phyloP scores from a whole-genome alignment of 1,284 basidiomycete species.

The Naganishia cerealis region DNA sequence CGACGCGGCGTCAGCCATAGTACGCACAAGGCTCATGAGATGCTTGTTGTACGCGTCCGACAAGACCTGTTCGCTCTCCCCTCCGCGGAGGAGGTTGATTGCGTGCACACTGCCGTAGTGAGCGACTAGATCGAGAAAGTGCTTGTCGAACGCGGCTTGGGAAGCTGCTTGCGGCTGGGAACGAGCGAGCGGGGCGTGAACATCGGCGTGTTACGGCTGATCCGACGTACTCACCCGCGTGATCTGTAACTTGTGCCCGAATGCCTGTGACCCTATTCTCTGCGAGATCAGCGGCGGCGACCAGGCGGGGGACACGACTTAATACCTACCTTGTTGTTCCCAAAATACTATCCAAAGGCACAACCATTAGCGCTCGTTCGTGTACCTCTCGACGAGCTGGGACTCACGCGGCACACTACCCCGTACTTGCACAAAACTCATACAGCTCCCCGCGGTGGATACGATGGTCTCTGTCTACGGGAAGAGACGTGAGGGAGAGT shows the following conservation, averaged over 20 bases:
- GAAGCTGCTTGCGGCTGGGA: slow-evolving; percentile 83
- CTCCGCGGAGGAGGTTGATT: slow-evolving; percentile 82
- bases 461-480: slow-evolving; percentile 84
- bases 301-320: neutral
- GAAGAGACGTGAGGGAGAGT: neutral
- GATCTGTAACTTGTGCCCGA: slow-evolving; percentile 86
- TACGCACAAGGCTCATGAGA: slow-evolving; percentile 59
- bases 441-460: slow-evolving; percentile 75
- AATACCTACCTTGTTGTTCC: slow-evolving; percentile 78
- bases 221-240: slow-evolving; percentile 52
- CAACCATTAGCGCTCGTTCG: neutral
- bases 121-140: slow-evolving; percentile 80
- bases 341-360: slow-evolving; percentile 71
- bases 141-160: slow-evolving; percentile 91
- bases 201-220: slow-evolving; percentile 31
- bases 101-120: slow-evolving; percentile 78
- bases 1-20: slow-evolving; percentile 41
- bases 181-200: slow-evolving; percentile 51
- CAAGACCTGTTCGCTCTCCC: slow-evolving; percentile 86
- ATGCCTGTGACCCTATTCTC: slow-evolving; percentile 64
- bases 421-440: slow-evolving; percentile 88
- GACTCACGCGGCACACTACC: slow-evolving; percentile 85
- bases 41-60: slow-evolving; percentile 79
- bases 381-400: neutral
- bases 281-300: neutral